These are phyloP conservation scores for Taiozyma onychis DNA, from an alignment of 1,139 yeast genomes.

Conservation along the genomic window DNA sequence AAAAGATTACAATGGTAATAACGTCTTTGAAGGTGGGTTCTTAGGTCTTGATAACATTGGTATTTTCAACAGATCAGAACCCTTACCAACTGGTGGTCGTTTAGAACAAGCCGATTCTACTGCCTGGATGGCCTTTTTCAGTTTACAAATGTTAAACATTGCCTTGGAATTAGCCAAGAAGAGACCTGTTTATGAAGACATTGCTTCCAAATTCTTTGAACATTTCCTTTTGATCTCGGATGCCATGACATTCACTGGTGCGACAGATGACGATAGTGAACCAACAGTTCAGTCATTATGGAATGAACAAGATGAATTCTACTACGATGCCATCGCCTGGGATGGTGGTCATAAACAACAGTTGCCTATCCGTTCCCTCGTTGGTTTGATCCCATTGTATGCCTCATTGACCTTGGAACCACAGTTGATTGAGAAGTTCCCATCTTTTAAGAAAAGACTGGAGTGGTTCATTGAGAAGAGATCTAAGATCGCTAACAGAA, in stretches of 20 bases:
- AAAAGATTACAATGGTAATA: constrained; percentile 83
- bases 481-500: constrained; percentile 70
- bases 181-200: constrained; percentile 85
- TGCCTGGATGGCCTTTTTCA: constrained; percentile 97
- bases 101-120: constrained; percentile 96
- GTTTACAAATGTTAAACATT: constrained; percentile 87
- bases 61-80: constrained; percentile 89
- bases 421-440: constrained; percentile 70
- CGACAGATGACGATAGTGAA: constrained; percentile 33
- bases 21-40: constrained; percentile 94
- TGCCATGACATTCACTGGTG: constrained; percentile 75
- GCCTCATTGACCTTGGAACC: constrained; percentile 92
- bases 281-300: constrained; percentile 66
- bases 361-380: constrained; percentile 84
- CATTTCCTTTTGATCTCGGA: constrained; percentile 91
- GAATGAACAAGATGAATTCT: constrained; percentile 88
- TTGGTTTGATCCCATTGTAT: constrained; percentile 88
- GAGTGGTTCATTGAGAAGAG: constrained; percentile 83
- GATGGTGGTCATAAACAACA: constrained; percentile 68
- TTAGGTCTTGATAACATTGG: constrained; percentile 94
- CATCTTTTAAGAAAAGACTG: constrained; percentile 78
- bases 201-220: constrained; percentile 93
- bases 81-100: constrained; percentile 88
- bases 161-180: constrained; percentile 87
- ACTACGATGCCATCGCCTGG: constrained; percentile 89